Percentiles rank a stretch among this genome's conserved stretches.
Evolutionary conservation across 192 early-diverging fungal genomes (phyloP).

Genomic region (Podila verticillata): DNA sequence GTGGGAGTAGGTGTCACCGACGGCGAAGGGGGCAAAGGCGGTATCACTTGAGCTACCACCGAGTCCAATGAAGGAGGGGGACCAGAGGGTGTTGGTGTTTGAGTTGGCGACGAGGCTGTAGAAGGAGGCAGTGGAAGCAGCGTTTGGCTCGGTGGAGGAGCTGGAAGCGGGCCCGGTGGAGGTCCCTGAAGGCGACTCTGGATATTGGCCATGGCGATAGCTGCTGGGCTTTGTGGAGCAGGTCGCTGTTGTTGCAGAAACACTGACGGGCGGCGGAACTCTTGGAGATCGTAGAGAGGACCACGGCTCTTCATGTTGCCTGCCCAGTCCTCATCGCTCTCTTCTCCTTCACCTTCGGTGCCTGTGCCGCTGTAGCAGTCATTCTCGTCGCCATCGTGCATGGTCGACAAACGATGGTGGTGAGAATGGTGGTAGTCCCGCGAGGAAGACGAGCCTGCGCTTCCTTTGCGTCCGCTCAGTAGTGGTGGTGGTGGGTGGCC

Average conservation of each 20-base stretch:
- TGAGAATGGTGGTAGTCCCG: neutral
- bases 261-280: neutral
- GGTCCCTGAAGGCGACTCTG: neutral
- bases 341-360: neutral
- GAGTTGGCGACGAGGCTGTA: neutral
- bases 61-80: neutral
- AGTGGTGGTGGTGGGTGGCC: slow-evolving; percentile 27
- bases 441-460: slow-evolving; percentile 12
- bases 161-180: neutral
- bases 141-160: neutral
- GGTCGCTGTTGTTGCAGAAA: slow-evolving; percentile 5
- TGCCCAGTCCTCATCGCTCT: slow-evolving; percentile 45
- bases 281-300: neutral
- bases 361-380: slow-evolving; percentile 12
- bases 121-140: neutral
- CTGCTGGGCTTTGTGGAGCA: neutral
- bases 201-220: neutral
- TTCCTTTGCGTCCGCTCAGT: slow-evolving; percentile 26
- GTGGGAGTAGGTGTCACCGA: neutral
- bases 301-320: slow-evolving; percentile 25
- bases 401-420: neutral
- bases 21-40: neutral
- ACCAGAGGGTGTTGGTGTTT: neutral
- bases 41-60: neutral
- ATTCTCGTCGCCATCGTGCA: slow-evolving; percentile 1